A percentile compares a stretch with the other conserved stretches of the same genome.
These are phyloP conservation scores for Vigna radiata DNA, from an alignment of 306 rosid genomes.

Conservation along the genomic window DNA sequence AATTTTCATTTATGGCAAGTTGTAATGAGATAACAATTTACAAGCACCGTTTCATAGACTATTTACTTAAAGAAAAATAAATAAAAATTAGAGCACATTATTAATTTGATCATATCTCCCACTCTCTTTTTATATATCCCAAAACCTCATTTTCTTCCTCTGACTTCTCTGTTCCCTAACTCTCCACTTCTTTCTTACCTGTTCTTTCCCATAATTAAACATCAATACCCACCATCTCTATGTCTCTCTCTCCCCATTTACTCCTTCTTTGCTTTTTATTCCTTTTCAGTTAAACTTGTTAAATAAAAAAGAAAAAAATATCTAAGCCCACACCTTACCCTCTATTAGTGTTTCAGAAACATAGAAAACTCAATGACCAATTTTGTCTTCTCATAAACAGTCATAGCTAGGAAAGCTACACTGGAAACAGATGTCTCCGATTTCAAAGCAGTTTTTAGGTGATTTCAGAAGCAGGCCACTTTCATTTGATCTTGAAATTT, in stretches of 20 bases:
- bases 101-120: constrained; percentile 38
- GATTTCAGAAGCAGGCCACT: constrained; percentile 44
- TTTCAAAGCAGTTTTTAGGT: constrained; percentile 54
- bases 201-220: constrained; percentile 66
- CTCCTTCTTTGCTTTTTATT: constrained; percentile 30
- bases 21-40: no score
- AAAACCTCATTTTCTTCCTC: constrained; percentile 51
- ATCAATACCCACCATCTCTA: constrained; percentile 58
- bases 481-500: constrained; percentile 48
- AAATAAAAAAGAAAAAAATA: constrained; percentile 6
- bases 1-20: no score
- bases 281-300: constrained; percentile 34
- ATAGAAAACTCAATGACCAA: constrained; percentile 48
- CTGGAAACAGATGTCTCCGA: constrained; percentile 53
- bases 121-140: constrained; percentile 35
- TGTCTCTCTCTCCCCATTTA: constrained; percentile 41
- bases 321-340: constrained; percentile 39
- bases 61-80: background rate
- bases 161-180: constrained; percentile 56
- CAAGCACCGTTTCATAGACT: background rate
- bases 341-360: constrained; percentile 48
- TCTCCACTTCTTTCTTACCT: constrained; percentile 52
- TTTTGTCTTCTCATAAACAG: constrained; percentile 55
- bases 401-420: constrained; percentile 46
- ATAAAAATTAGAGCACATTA: background rate